Evolutionary conservation across 2,329 filamentous ascomycete species (phyloP).

Genomic region (Fusarium sublunatum): DNA sequence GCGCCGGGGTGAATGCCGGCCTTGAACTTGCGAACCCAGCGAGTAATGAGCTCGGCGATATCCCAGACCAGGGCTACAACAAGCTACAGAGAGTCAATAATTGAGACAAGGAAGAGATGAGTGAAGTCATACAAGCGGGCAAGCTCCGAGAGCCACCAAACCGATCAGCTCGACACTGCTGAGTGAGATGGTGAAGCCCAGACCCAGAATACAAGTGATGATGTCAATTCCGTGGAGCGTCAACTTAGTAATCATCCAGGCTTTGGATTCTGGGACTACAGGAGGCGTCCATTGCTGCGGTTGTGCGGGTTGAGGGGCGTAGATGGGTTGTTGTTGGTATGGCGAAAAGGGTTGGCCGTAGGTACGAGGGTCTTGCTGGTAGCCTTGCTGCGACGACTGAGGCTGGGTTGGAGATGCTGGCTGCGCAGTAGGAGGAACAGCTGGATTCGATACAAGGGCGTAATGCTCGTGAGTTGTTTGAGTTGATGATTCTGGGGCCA

Average conservation of each 20-base stretch:
- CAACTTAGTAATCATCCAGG: slow-evolving; percentile 49
- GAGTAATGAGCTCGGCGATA: slow-evolving; percentile 53
- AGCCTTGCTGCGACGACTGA: slow-evolving; percentile 19
- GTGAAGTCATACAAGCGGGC: slow-evolving; percentile 35
- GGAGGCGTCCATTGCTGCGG: slow-evolving; percentile 33
- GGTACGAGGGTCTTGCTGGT: slow-evolving; percentile 39
- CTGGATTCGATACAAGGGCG: slow-evolving; percentile 15
- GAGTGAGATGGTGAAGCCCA: slow-evolving; percentile 47
- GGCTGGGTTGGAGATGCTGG: slow-evolving; percentile 17
- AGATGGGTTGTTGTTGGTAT: slow-evolving; percentile 36
- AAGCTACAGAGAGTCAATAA: slow-evolving; percentile 46
- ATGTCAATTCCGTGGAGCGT: slow-evolving; percentile 46
- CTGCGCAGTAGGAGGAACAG: slow-evolving; percentile 29
- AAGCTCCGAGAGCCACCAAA: slow-evolving; percentile 22
- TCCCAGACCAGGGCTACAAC: slow-evolving; percentile 53
- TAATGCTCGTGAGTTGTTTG: slow-evolving; percentile 33
- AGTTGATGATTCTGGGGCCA: slow-evolving; percentile 42
- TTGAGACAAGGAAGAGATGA: background rate
- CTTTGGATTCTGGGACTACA: slow-evolving; percentile 25
- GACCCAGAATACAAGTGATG: slow-evolving; percentile 42
- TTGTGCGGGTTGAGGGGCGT: slow-evolving; percentile 1
- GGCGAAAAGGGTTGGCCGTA: slow-evolving; percentile 45
- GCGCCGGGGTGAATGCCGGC: slow-evolving; percentile 57
- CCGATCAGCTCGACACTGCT: slow-evolving; percentile 14
- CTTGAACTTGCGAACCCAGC: slow-evolving; percentile 48